Base-by-base conservation (phyloP, 352 stramenopile genomes). In the Elongisporangium anandrum region DNA sequence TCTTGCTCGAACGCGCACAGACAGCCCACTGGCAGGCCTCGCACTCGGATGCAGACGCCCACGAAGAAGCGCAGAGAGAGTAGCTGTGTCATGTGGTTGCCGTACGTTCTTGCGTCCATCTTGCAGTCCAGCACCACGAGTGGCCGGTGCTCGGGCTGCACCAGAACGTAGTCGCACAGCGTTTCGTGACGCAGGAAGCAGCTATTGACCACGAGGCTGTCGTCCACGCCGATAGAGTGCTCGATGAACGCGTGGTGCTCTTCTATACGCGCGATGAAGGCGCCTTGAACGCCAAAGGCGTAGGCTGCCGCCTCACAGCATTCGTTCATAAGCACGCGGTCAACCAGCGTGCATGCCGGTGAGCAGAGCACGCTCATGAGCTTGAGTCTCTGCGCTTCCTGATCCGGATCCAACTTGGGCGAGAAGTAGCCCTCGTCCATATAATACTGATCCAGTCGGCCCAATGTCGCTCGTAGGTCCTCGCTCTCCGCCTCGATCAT, bases 211-310 rank as follows among this genome's bases (percentile, higher is more conserved):
- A 26, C 56, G 15, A 78, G 23, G 34, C 34, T 15, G 24, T 73
- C 55, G 38, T 70, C 59, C 21, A 77, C 66, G 13, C 77, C 77
- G 21, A 83, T 54, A 2, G 67, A 56, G 26, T 87, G 75, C 39
- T 89, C 77, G n/a, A 89, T 72, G 48, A 73, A 52, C 9, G 85
- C 65, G 49, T 81, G 67, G 9, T 66, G 45, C 26, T 79, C 70
- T 6, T 89, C 75, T 2, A 89, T 69, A 0, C 79, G 73, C 2
- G 79, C 77, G 55, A 89, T 81, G 54, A 89, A 87, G 13, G 75
- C 75, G 0, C 65, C 66, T 19, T 39, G 55, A 15, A 87, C 70
- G 22, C 71, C 70, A 65, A 84, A 87, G 7, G 74, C 70, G 16
- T 66, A 61, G 4, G 73, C 66, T 24, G 64, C 77, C 2, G 77